phyloP scores from a whole-genome alignment of 2,329 filamentous ascomycete species.

The Monilinia fructigena region DNA sequence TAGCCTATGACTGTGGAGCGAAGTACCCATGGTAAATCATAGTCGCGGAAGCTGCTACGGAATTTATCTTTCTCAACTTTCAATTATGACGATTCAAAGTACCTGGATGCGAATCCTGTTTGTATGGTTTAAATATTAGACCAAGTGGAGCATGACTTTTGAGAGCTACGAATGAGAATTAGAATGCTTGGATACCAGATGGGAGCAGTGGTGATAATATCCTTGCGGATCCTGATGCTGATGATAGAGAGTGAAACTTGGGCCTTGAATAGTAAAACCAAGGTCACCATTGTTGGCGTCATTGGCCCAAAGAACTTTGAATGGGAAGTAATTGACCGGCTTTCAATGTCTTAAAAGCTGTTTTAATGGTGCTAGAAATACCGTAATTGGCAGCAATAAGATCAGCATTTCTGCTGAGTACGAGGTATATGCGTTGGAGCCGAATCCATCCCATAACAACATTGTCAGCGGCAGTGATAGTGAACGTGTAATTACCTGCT shows the following conservation, averaged over 20 bases:
- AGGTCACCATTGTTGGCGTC: background rate
- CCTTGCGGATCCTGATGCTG: background rate
- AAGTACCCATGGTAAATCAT: too few species aligned
- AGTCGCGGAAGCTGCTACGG: too few species aligned
- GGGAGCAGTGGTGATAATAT: background rate
- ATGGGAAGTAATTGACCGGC: background rate
- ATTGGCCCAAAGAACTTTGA: slow-evolving; percentile 1
- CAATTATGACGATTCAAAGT: too few species aligned
- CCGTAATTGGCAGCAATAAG: background rate
- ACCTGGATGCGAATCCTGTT: too few species aligned
- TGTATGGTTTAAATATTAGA: too few species aligned
- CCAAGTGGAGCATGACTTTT: background rate
- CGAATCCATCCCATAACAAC: slow-evolving; percentile 12
- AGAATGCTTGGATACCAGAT: background rate
- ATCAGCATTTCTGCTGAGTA: background rate
- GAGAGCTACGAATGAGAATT: background rate
- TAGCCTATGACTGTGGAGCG: too few species aligned
- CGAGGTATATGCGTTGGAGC: background rate
- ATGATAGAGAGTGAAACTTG: background rate
- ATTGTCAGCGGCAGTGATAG: background rate
- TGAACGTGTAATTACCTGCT: slow-evolving; percentile 2
- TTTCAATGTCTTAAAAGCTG: background rate
- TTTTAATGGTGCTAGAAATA: background rate
- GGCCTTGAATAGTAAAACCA: slow-evolving; percentile 1
- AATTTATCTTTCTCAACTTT: too few species aligned